Evolutionary conservation across 257 asterid species (phyloP).

Genomic region (Nemophila menziesii): DNA sequence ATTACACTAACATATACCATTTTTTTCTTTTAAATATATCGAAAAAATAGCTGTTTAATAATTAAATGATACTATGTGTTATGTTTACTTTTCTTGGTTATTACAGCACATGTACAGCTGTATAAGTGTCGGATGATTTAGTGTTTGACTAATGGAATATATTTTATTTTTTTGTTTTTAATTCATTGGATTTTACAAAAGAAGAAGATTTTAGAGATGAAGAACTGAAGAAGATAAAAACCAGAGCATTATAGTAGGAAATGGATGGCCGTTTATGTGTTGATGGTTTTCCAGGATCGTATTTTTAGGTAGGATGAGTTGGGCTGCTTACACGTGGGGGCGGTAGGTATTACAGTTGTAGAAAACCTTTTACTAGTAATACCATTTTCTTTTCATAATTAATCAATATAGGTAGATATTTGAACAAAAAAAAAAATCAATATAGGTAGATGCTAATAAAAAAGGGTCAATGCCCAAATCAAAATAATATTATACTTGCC

Average conservation of each 20-base stretch:
- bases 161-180: slow-evolving; percentile 2
- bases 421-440: too few relatives aligned
- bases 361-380: too few relatives aligned
- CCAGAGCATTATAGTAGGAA: slow-evolving; percentile 19
- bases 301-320: slow-evolving; percentile 18
- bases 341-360: slow-evolving; percentile 3
- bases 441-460: too few relatives aligned
- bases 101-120: slow-evolving; percentile 26
- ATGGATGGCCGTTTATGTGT: slow-evolving; percentile 22
- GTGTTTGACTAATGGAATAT: slow-evolving; percentile 10
- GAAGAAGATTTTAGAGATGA: neutral
- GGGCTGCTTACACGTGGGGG: slow-evolving; percentile 20
- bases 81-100: neutral
- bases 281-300: slow-evolving; percentile 17
- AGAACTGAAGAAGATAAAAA: slow-evolving; percentile 4
- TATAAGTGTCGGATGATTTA: slow-evolving; percentile 11
- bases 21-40: neutral
- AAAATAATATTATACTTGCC: too few relatives aligned
- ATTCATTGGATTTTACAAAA: slow-evolving; percentile 5
- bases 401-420: too few relatives aligned
- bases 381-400: too few relatives aligned
- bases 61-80: neutral
- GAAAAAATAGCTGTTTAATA: neutral
- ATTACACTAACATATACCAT: too few relatives aligned
- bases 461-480: too few relatives aligned